Percentiles rank a stretch among this genome's conserved stretches.
Conservation (phyloP, 768 basidiomycete species). For the Suillus sp. region DNA sequence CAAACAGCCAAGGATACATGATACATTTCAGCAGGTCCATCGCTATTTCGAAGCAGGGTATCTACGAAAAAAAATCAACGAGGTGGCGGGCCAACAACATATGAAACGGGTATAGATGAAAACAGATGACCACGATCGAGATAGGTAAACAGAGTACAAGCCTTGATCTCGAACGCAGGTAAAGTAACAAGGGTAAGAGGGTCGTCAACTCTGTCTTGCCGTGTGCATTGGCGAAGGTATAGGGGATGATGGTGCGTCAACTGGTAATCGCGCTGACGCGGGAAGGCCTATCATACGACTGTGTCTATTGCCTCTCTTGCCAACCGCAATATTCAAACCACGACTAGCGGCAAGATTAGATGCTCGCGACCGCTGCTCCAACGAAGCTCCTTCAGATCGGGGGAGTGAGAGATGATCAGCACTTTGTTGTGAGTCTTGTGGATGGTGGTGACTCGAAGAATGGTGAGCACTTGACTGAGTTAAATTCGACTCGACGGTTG, state of each 20-base stretch:
- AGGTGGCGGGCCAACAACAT: slow-evolving; percentile 11
- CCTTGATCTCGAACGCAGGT: neutral
- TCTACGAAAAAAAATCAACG: slow-evolving; percentile 16
- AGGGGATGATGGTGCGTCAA: slow-evolving; percentile 18
- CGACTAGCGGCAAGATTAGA: slow-evolving; percentile 63
- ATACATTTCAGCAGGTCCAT: slow-evolving; percentile 3
- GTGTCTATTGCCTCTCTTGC: slow-evolving; percentile 61
- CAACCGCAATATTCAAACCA: slow-evolving; percentile 68
- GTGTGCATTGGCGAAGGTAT: slow-evolving; percentile 25
- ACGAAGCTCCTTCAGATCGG: slow-evolving; percentile 30
- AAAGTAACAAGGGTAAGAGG: neutral
- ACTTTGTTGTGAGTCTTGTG: slow-evolving; percentile 36
- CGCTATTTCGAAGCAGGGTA: slow-evolving; percentile 21
- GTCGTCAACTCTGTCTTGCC: slow-evolving; percentile 27
- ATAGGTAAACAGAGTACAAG: slow-evolving; percentile 13
- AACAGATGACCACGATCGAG: slow-evolving; percentile 21
- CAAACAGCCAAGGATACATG: neutral
- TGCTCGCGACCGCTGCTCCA: slow-evolving; percentile 50
- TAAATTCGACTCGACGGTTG: slow-evolving; percentile 44
- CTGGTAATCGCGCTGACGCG: slow-evolving; percentile 37
- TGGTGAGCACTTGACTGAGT: slow-evolving; percentile 44
- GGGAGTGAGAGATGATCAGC: slow-evolving; percentile 22
- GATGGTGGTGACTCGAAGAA: slow-evolving; percentile 38
- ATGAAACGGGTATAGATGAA: slow-evolving; percentile 31
- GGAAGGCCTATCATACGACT: slow-evolving; percentile 70